Base-by-base conservation (phyloP, 768 basidiomycete genomes). In the Russula olivacea region DNA sequence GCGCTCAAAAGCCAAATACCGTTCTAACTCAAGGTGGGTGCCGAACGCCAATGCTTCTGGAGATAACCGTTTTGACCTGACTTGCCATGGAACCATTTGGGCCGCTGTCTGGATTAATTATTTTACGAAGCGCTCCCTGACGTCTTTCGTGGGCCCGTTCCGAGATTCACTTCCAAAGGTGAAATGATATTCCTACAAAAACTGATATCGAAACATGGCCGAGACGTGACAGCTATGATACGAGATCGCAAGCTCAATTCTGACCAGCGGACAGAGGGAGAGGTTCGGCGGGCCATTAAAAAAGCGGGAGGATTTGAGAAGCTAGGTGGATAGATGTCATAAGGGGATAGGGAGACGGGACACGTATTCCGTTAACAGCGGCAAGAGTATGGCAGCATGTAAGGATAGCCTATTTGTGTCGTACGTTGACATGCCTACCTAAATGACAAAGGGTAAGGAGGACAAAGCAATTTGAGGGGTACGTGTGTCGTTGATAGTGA, bases 191-290 rank as follows among this genome's bases (percentile, higher is more conserved):
- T 88, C 73, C 77, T 98, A 48, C 73, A 76, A 61, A 76, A 80
- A 48, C 80, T 98, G 32, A 82, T 91, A 14, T 73, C 74, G 47
- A 87, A 82, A 73, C 78, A 98, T 74, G 89, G 87, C 1, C 75
- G 79, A 34, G 87, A 98, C 75, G 75, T 87, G 25, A 80, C 82
- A 32, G 78, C 74, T 54, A 98, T 97, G 94, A 83, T 85, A 12
- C 77, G 79, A 68, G 95, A 98, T 75, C 76, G 84, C 62, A 87
- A 80, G 74, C 73, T 89, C 62, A 98, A 98, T 72, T 75, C 82
- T 17, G 87, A 86, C 73, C 96, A 98, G 76, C 83, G 87, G 71
- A 97, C 93, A 2, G 81, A 78, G 36, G 94, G 91, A 19, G 85
- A 93, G 76, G 73, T 98, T 70, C 77, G 72, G 69, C 78, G 84